These are phyloP conservation scores for Papiliotrema laurentii DNA, from an alignment of 1,284 basidiomycete species.

Conservation along the genomic window DNA sequence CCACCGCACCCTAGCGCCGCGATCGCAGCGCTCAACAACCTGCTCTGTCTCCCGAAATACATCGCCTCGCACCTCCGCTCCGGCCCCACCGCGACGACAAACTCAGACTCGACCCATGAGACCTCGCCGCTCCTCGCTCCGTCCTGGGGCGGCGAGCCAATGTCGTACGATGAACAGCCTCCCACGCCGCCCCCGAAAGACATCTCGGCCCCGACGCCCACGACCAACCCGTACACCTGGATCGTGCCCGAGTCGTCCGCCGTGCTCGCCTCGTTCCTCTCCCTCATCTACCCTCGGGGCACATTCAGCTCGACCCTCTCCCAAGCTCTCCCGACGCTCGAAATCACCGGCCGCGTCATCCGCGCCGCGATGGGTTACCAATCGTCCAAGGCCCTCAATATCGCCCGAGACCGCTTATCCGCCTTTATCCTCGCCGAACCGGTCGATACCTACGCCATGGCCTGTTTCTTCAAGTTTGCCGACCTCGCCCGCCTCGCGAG, in stretches of 20 bases:
- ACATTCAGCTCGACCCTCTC: constrained; percentile 11
- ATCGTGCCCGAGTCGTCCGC: constrained; percentile 30
- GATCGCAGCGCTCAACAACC: constrained; percentile 8
- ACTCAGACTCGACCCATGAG: neutral
- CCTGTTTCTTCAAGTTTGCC: constrained; percentile 32
- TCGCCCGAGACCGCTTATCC: constrained; percentile 19
- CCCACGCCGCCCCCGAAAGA: constrained; percentile 18
- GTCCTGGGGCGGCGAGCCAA: no score
- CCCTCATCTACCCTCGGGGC: constrained; percentile 32
- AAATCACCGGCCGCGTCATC: constrained; percentile 27
- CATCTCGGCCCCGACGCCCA: constrained; percentile 33
- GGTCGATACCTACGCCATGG: constrained; percentile 29
- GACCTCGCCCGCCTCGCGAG: constrained; percentile 29
- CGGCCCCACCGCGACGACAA: neutral
- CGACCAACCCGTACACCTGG: constrained; percentile 33
- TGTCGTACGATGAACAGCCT: constrained; percentile 1
- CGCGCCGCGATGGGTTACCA: constrained; percentile 39
- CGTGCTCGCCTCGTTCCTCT: constrained; percentile 30
- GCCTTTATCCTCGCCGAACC: constrained; percentile 15
- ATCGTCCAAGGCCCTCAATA: constrained; percentile 21
- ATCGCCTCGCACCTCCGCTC: constrained; percentile 14
- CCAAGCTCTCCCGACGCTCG: constrained; percentile 12
- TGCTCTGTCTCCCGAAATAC: constrained; percentile 27
- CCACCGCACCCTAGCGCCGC: constrained; percentile 1
- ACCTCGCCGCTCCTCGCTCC: neutral